phyloP scores from a whole-genome alignment of 1,139 yeast genomes.

The Debaryomyces fabryi region DNA sequence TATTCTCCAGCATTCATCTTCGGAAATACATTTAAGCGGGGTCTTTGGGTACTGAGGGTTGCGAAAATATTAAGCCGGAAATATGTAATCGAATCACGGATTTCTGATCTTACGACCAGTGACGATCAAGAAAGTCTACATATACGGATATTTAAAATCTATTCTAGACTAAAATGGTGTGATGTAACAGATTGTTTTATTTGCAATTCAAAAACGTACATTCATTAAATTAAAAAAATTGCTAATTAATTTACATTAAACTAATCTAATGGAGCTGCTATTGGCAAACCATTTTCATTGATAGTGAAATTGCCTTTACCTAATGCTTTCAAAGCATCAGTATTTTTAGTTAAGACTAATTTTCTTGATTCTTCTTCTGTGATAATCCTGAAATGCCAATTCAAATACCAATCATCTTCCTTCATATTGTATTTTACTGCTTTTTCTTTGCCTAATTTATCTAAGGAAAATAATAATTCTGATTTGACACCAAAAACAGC shows the following conservation, averaged over 20 bases:
- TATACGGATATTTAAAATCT: background rate
- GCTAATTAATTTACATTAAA: background rate
- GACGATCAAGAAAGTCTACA: background rate
- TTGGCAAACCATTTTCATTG: slow-evolving; percentile 23
- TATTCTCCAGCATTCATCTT: background rate
- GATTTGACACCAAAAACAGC: slow-evolving; percentile 34
- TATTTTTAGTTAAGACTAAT: slow-evolving; percentile 17
- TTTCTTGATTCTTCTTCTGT: slow-evolving; percentile 22
- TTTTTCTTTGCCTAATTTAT: slow-evolving; percentile 20
- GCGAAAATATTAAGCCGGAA: slow-evolving; percentile 4
- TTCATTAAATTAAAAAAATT: background rate
- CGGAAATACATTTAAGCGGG: slow-evolving; percentile 5
- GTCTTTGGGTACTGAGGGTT: background rate
- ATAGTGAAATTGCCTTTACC: slow-evolving; percentile 13
- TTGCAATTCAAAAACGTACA: background rate
- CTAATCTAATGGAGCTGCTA: slow-evolving; percentile 9
- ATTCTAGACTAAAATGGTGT: background rate
- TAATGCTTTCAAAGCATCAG: slow-evolving; percentile 19
- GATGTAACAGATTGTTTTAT: background rate
- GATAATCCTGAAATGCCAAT: slow-evolving; percentile 27
- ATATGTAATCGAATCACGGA: background rate
- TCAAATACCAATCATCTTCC: slow-evolving; percentile 26
- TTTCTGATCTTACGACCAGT: background rate
- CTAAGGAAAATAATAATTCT: slow-evolving; percentile 22
- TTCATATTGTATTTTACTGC: slow-evolving; percentile 24